phyloP scores from a whole-genome alignment of 2,329 filamentous ascomycete species.

The Neonectria ditissima region DNA sequence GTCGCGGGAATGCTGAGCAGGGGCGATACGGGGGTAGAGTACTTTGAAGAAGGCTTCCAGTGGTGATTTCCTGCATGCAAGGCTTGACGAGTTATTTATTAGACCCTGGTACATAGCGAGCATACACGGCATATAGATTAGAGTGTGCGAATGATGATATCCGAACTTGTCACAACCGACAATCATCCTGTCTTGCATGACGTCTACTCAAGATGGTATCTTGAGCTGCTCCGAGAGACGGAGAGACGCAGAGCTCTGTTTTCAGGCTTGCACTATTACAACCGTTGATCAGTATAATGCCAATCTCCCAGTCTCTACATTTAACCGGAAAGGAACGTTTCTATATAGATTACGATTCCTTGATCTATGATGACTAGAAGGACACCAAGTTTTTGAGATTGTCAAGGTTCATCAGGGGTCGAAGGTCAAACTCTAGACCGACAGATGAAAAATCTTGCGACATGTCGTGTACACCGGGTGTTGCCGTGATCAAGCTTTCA shows the following conservation, averaged over 20 bases:
- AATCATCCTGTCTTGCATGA: not conserved
- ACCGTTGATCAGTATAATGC: no score
- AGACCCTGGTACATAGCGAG: not conserved
- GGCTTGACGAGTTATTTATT: no score
- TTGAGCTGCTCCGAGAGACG: not conserved
- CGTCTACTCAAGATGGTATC: no score
- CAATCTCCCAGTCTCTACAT: no score
- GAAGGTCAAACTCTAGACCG: no score
- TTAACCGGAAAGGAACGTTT: no score
- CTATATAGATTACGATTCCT: no score
- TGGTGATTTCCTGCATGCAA: constrained; percentile 48
- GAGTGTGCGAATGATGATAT: not conserved
- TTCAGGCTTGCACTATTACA: not conserved
- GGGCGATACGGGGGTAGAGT: constrained; percentile 49
- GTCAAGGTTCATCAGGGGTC: no score
- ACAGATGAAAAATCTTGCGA: no score
- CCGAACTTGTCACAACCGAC: not conserved
- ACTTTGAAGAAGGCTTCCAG: constrained; percentile 58
- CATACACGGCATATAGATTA: constrained; percentile 1
- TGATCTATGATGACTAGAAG: no score
- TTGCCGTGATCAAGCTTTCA: not conserved
- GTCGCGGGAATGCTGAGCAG: constrained; percentile 48
- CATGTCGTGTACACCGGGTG: not conserved
- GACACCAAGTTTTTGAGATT: no score
- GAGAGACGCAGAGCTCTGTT: not conserved